Evolutionary conservation across 2,329 filamentous ascomycete genomes (phyloP).

Genomic region (Ramichloridium luteum): DNA sequence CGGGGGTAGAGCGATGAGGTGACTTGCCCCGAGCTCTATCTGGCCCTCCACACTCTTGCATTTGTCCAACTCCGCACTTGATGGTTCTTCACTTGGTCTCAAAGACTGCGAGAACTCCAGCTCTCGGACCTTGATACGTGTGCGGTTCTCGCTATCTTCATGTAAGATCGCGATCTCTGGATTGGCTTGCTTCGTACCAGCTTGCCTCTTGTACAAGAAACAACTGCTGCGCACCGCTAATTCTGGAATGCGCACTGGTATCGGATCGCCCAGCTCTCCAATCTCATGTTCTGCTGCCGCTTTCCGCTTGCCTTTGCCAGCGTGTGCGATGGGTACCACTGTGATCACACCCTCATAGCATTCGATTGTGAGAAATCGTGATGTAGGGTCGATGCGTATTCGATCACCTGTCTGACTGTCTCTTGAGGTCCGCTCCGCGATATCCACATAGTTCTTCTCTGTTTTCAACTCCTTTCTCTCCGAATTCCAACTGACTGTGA

Average conservation of each 20-base stretch:
- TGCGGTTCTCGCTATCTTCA: constrained; percentile 46
- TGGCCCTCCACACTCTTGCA: constrained; percentile 34
- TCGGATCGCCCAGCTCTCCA: constrained; percentile 49
- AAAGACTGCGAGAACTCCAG: constrained; percentile 38
- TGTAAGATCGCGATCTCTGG: constrained; percentile 54
- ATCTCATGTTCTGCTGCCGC: constrained; percentile 33
- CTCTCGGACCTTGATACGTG: constrained; percentile 44
- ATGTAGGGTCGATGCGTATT: constrained; percentile 72
- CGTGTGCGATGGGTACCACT: constrained; percentile 47
- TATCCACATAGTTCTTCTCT: constrained; percentile 46
- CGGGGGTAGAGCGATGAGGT: constrained; percentile 48
- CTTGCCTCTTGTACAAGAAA: constrained; percentile 46
- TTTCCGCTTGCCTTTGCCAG: constrained; percentile 37
- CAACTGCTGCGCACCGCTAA: constrained; percentile 54
- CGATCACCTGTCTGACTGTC: constrained; percentile 74
- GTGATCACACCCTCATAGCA: constrained; percentile 57
- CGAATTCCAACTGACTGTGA: constrained; percentile 73
- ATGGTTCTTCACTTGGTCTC: constrained; percentile 34
- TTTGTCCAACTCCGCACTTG: constrained; percentile 42
- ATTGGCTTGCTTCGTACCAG: constrained; percentile 29
- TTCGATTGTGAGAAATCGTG: constrained; percentile 54
- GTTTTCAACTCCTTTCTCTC: constrained; percentile 42
- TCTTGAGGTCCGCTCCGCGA: constrained; percentile 49
- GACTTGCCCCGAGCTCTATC: constrained; percentile 47
- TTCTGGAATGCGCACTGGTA: constrained; percentile 52